Base-by-base conservation (phyloP, 179 eudicot species). In the Pouteria campechiana region DNA sequence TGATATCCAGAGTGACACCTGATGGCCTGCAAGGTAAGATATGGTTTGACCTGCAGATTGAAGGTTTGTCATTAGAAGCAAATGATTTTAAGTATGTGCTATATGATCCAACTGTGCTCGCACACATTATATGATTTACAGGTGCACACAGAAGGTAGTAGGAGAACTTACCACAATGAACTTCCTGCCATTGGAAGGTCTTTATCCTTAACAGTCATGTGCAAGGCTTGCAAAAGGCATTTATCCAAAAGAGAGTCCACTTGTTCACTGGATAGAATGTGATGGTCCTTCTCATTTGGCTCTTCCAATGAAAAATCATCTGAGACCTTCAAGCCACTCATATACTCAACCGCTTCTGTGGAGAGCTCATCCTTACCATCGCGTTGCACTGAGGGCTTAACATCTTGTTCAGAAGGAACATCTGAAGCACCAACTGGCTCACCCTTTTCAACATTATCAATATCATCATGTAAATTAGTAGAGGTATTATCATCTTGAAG, bases 141-240 rank as follows among this genome's bases (percentile, higher is more conserved):
- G n/a, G n/a, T n/a, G n/a, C n/a, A n/a, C n/a, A n/a, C 18, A 39
- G 7, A 3, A 25, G 17, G 33, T 62, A n/a, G n/a, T n/a, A n/a
- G n/a, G n/a, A n/a, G n/a, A n/a, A 32, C 75, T 67, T 74, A 90
- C 98, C 98, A 90, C 25, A 90, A 54, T 48, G 77, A 74, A 65
- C 98, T 90, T 64, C 98, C 98, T 44, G 90, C 78, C 58, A 86
- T 68, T 23, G 98, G 98, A 60, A 86, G 87, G 41, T 90, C 98
- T 66, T 79, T 76, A 43, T 86, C 98, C 54, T 79, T 81, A 47
- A 90, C 66, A 15, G 92, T 74, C 13, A 84, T 90, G 61, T 90
- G 87, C 78, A 90, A 75, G 25, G 98, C 94, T 68, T 90, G 98
- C 48, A 86, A 55, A 56, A 90, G 84, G 60, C 96, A 81, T 60